These are phyloP conservation scores for Malassezia nana DNA, from an alignment of 1,284 basidiomycete genomes.

Conservation along the genomic window DNA sequence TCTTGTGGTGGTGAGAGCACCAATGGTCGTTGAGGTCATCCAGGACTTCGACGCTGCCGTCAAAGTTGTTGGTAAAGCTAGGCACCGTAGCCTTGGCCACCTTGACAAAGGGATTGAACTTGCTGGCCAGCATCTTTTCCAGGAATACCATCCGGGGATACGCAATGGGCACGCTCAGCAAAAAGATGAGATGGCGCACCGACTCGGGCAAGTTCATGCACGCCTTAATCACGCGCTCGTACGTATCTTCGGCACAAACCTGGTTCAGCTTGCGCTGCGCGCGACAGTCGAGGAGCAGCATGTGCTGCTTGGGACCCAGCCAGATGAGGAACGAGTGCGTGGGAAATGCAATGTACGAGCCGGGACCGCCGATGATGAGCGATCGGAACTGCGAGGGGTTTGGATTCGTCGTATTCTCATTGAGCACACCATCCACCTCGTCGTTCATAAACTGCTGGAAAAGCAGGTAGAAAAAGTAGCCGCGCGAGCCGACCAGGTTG, in stretches of 20 bases:
- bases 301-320: conserved; percentile 43
- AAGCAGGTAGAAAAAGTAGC: conserved; percentile 44
- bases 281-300: conserved; percentile 43
- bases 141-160: conserved; percentile 47
- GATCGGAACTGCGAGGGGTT: conserved; percentile 19
- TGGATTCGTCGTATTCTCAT: conserved; percentile 21
- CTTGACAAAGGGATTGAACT: conserved; percentile 39
- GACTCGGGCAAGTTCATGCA: conserved; percentile 28
- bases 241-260: conserved; percentile 36
- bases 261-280: conserved; percentile 43
- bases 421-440: conserved; percentile 29
- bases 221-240: conserved; percentile 31
- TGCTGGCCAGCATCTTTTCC: conserved; percentile 34
- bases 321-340: conserved; percentile 39
- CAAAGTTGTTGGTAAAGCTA: conserved; percentile 44
- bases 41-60: conserved; percentile 46
- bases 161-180: conserved; percentile 46
- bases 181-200: conserved; percentile 43
- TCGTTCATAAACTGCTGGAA: conserved; percentile 45
- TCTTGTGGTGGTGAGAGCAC: conserved; percentile 54
- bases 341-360: conserved; percentile 38
- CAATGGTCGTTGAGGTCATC: conserved; percentile 65
- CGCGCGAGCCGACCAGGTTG: conserved; percentile 33
- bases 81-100: conserved; percentile 36
- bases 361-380: conserved; percentile 36